Evolutionary conservation across 1,284 basidiomycete genomes (phyloP).

Genomic region (Apiotrichum laibachii): DNA sequence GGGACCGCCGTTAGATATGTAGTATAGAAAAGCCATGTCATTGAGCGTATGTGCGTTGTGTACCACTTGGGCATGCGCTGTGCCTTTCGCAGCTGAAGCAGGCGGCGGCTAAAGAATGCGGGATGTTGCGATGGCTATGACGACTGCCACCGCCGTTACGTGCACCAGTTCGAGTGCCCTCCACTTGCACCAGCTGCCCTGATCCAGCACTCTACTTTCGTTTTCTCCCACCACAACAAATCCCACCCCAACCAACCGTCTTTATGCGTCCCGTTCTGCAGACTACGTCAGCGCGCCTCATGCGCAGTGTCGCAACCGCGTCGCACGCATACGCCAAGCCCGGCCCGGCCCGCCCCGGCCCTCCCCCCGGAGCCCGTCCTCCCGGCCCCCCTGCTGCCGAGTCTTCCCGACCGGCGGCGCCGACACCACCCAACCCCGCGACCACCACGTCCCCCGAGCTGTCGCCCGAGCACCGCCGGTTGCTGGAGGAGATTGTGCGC

Average conservation of each 20-base stretch:
- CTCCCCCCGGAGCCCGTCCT: slow-evolving; percentile 5
- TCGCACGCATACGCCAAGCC: slow-evolving; percentile 23
- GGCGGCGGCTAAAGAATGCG: no score
- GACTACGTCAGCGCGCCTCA: background rate
- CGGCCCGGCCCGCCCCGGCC: slow-evolving; percentile 8
- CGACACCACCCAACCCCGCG: slow-evolving; percentile 27
- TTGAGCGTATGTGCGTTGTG: background rate
- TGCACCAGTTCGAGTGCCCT: no score
- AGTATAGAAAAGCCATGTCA: background rate
- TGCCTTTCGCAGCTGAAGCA: no score
- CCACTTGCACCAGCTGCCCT: no score
- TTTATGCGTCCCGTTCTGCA: background rate
- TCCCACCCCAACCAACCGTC: background rate
- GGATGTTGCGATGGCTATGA: no score
- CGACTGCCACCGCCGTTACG: no score
- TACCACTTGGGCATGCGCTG: background rate
- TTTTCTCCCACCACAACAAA: background rate
- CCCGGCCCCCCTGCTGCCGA: slow-evolving; percentile 6
- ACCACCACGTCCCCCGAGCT: slow-evolving; percentile 38
- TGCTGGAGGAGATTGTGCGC: slow-evolving; percentile 58
- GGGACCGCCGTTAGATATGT: slow-evolving; percentile 6
- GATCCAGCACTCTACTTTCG: no score
- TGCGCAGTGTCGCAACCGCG: slow-evolving; percentile 15
- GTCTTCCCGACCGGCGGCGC: slow-evolving; percentile 3
- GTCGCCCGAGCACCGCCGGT: slow-evolving; percentile 33